phyloP scores from a whole-genome alignment of 2,329 filamentous ascomycete species.

The Curvularia sp. region DNA sequence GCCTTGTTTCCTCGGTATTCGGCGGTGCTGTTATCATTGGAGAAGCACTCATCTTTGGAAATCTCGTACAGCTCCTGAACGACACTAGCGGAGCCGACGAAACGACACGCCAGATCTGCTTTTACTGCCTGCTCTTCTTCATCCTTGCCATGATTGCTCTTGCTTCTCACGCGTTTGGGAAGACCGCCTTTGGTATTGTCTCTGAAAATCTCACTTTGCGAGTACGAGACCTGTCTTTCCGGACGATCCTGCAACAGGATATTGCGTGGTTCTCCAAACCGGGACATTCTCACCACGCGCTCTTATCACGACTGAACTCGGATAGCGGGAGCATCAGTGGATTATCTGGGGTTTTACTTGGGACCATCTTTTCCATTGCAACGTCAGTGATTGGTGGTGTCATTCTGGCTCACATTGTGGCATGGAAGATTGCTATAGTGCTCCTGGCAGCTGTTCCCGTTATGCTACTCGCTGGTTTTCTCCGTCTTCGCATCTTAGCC shows the following conservation, averaged over 20 bases:
- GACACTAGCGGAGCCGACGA: slow-evolving; percentile 27
- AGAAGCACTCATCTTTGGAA: slow-evolving; percentile 50
- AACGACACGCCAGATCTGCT: slow-evolving; percentile 44
- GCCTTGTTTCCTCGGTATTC: slow-evolving; percentile 54
- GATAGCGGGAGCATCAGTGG: slow-evolving; percentile 58
- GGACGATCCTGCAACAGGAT: slow-evolving; percentile 62
- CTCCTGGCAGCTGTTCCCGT: slow-evolving; percentile 58
- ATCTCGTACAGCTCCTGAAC: slow-evolving; percentile 41
- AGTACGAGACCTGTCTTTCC: slow-evolving; percentile 56
- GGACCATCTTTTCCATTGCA: slow-evolving; percentile 58
- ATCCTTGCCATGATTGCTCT: slow-evolving; percentile 60
- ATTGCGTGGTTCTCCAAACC: slow-evolving; percentile 59
- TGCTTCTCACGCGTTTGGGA: slow-evolving; percentile 52
- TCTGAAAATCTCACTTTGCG: slow-evolving; percentile 56
- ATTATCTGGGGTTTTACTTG: slow-evolving; percentile 58
- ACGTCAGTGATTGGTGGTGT: slow-evolving; percentile 58
- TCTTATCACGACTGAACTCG: slow-evolving; percentile 57
- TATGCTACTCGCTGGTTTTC: slow-evolving; percentile 56
- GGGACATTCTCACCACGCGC: slow-evolving; percentile 52
- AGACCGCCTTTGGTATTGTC: slow-evolving; percentile 58
- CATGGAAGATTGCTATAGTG: slow-evolving; percentile 61
- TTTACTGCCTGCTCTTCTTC: slow-evolving; percentile 61
- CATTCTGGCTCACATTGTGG: slow-evolving; percentile 56
- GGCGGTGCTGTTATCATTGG: slow-evolving; percentile 64
- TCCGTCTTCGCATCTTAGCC: slow-evolving; percentile 58